These are phyloP conservation scores for Wickerhamiella alocasiicola DNA, from an alignment of 805 yeast genomes.

Conservation along the genomic window DNA sequence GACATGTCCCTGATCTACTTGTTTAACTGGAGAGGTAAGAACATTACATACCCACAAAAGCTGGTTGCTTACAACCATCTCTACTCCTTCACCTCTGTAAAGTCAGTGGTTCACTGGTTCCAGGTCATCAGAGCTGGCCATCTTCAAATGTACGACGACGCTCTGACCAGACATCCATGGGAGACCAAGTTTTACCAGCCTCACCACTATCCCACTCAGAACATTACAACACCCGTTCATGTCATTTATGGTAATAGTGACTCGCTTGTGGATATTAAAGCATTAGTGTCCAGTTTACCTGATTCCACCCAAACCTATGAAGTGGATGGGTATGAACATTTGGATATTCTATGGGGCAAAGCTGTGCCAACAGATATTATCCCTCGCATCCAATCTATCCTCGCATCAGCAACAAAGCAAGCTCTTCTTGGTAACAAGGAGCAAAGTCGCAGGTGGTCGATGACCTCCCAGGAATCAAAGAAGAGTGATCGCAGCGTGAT, in stretches of 20 bases:
- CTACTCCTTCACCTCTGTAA: slow-evolving; percentile 84
- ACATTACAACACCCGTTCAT: slow-evolving; percentile 58
- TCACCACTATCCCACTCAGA: slow-evolving; percentile 52
- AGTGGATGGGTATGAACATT: slow-evolving; percentile 63
- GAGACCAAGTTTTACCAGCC: slow-evolving; percentile 34
- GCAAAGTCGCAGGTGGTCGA: no score
- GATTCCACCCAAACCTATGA: slow-evolving; percentile 34
- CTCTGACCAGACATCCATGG: slow-evolving; percentile 18
- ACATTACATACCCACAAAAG: slow-evolving; percentile 65
- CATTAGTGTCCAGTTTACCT: slow-evolving; percentile 61
- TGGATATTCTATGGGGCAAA: slow-evolving; percentile 82
- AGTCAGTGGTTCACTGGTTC: slow-evolving; percentile 92
- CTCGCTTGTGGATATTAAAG: slow-evolving; percentile 74
- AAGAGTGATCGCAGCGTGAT: no score
- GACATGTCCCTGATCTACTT: slow-evolving; percentile 55
- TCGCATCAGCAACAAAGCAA: no score
- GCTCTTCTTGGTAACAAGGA: no score
- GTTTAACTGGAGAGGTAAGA: slow-evolving; percentile 67
- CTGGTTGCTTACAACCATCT: slow-evolving; percentile 71
- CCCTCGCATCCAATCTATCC: slow-evolving; percentile 12
- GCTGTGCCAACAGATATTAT: slow-evolving; percentile 34
- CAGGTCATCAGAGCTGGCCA: slow-evolving; percentile 62
- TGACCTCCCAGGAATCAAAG: no score
- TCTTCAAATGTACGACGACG: slow-evolving; percentile 86
- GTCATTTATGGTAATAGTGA: slow-evolving; percentile 71